Base-by-base conservation (phyloP, 345 rosid genomes). In the Heritiera fomes region DNA sequence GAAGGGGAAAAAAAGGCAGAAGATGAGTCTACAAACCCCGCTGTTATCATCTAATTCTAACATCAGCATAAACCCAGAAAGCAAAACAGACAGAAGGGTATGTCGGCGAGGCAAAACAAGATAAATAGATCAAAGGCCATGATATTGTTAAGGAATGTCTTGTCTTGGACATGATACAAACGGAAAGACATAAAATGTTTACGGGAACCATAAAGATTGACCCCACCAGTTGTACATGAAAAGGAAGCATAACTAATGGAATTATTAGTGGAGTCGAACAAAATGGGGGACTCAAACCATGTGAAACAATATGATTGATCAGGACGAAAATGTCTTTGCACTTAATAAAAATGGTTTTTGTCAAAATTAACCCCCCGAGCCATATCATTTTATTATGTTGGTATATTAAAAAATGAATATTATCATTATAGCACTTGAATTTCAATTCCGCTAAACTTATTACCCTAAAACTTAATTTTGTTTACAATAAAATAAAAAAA, bases 231-330 rank as follows among this genome's bases (percentile, higher is more conserved):
- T 53, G 8, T 17, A 72, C 47, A 30, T 34, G 62, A 53, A 72
- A 34, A 72, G 46, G 75, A 72, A 32, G 62, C 40, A 34, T 72
- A 72, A 72, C 75, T 34, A 72, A 52, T 17, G 75, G 28, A 32
- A 32, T 52, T 71, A 71, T 71, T 71, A 32, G 41, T 13, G 75
- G 3, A 62, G 8, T 32, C 0, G 13, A 32, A 43, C n/a, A 58
- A 58, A n/a, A 2, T 58, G 30, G 62, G 32, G 49, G 8, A 3
- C 4, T 40, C 14, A 66, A 66, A 7, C 56, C 61, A 18, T 56
- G 30, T n/a, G 62, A n/a, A n/a, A 20, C 58, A 15, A 14, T 53
- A 1, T 53, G n/a, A 53, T 53, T 53, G 58, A 53, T 53, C 18
- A 50, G 18, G 53, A 15, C 0, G 5, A 49, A 49, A 10, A 49